Base-by-base conservation (phyloP, 805 yeast genomes). In the Tetrapisispora namnaoensis region DNA sequence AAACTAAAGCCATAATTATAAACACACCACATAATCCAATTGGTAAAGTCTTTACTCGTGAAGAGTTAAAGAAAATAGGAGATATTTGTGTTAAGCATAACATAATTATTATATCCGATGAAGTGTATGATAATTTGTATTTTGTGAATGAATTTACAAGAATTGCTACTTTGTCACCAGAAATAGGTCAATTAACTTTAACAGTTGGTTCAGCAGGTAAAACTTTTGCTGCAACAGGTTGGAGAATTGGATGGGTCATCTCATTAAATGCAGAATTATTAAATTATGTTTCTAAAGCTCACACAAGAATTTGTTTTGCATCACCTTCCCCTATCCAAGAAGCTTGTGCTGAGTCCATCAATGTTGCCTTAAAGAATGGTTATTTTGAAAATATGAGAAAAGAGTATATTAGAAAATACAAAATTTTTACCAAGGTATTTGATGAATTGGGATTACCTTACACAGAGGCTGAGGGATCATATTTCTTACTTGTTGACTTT, bases 201-300 rank as follows among this genome's bases (percentile, higher is more conserved):
- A 83, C 97, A 3, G 95, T 93, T 21, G 98, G 98, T 1, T 87
- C 96, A 28, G 99, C 97, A 7, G 99, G 99, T 54, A 93, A 93
- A 68, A 81, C 96, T 0, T 93, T 93, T 71, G 95, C 96, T n/a
- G 96, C 96, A 41, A 93, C 99, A 13, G 99, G 99, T 47, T 93
- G 98, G 97, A 82, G 99, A 73, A 78, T 93, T 47, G 99, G 99
- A 48, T 93, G 95, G 95, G 76, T 91, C 37, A 82, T 90, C 53
- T 98, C 96, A 7, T 42, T 55, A 45, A 83, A 86, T 47, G 74
- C 85, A n/a, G 86, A 84, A 30, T 72, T 90, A 55, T 73, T 93
- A 58, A 80, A 83, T 55, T 87, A 86, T 62, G 95, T 82, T 5
- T 75, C 88, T 7, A 77, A 85, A 24, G 98, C 98, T 0, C 96